phyloP scores from a whole-genome alignment of 75 land plant genomes.

The Adiantum capillusveneris region DNA sequence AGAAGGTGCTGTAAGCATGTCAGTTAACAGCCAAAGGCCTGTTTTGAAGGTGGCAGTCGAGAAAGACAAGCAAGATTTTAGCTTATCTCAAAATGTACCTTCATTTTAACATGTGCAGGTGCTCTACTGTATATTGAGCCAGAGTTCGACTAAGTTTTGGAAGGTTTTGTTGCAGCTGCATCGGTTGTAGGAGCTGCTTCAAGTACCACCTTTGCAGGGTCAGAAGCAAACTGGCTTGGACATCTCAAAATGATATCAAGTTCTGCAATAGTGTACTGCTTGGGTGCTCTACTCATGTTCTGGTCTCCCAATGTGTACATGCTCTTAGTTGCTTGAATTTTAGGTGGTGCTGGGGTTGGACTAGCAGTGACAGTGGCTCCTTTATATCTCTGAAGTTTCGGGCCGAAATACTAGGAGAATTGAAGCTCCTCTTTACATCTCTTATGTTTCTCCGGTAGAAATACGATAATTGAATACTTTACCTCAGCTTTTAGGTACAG shows the following conservation, averaged over 20 bases:
- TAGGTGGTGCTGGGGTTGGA: constrained; percentile 67
- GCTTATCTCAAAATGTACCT: too few relatives aligned
- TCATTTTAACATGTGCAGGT: too few relatives aligned
- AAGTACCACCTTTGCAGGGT: constrained; percentile 56
- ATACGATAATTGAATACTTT: constrained; percentile 67
- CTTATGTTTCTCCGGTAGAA: constrained; percentile 69
- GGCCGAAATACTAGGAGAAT: constrained; percentile 65
- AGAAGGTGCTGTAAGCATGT: too few relatives aligned
- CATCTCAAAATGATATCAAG: constrained; percentile 51
- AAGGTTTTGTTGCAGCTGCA: constrained; percentile 62
- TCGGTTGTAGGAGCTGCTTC: constrained; percentile 65
- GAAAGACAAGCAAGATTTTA: too few relatives aligned
- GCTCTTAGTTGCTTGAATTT: constrained; percentile 43
- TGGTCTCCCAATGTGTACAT: constrained; percentile 71
- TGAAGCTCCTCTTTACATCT: too few relatives aligned
- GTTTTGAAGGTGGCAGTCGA: too few relatives aligned
- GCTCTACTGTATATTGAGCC: constrained; percentile 61
- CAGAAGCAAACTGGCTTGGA: constrained; percentile 50
- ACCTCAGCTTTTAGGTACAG: constrained; percentile 76
- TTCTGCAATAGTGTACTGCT: constrained; percentile 49
- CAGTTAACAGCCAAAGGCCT: too few relatives aligned
- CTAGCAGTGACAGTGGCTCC: constrained; percentile 65
- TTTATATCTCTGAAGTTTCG: constrained; percentile 69
- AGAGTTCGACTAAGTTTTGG: constrained; percentile 46
- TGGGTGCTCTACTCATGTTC: constrained; percentile 52